A percentile compares a stretch with the other conserved stretches of the same genome.
Conservation (phyloP, 805 yeast genomes). For the Yarrowia divulgata region DNA sequence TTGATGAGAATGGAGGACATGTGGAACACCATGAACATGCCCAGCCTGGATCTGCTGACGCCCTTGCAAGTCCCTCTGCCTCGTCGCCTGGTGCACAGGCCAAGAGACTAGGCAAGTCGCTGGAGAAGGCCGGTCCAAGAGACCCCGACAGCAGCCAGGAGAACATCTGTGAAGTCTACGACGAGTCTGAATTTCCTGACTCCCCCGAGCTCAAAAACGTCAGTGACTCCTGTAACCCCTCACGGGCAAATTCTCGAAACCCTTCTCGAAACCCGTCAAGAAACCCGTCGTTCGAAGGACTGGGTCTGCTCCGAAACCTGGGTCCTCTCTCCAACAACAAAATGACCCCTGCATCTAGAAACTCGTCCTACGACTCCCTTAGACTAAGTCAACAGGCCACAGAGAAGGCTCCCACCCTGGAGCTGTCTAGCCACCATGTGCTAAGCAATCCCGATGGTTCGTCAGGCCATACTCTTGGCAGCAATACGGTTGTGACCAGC, state of each 20-base stretch:
- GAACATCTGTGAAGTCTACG: slow-evolving; percentile 23
- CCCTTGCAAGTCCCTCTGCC: not conserved
- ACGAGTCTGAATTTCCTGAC: slow-evolving; percentile 33
- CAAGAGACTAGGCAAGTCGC: slow-evolving; percentile 4
- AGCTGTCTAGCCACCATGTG: slow-evolving; percentile 28
- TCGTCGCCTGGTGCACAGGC: too few relatives aligned
- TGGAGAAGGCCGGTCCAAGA: not conserved
- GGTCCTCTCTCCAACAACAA: slow-evolving; percentile 21
- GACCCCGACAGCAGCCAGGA: slow-evolving; percentile 1
- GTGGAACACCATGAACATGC: slow-evolving; percentile 33
- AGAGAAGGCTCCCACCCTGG: slow-evolving; percentile 34
- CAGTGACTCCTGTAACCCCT: slow-evolving; percentile 22
- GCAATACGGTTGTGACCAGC: slow-evolving; percentile 13
- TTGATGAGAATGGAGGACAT: slow-evolving; percentile 20
- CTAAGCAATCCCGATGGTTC: slow-evolving; percentile 24
- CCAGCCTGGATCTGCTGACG: slow-evolving; percentile 12
- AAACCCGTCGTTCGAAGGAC: slow-evolving; percentile 28
- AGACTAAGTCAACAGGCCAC: slow-evolving; percentile 24
- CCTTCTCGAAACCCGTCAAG: slow-evolving; percentile 32
- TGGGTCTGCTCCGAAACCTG: slow-evolving; percentile 13
- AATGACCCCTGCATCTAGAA: slow-evolving; percentile 33
- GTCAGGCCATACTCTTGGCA: slow-evolving; percentile 21
- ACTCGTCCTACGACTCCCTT: slow-evolving; percentile 26
- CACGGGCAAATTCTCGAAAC: slow-evolving; percentile 22
- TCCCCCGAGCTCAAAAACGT: slow-evolving; percentile 30